Conservation (phyloP, 257 asterid genomes). For the Solanum chmielewskii region DNA sequence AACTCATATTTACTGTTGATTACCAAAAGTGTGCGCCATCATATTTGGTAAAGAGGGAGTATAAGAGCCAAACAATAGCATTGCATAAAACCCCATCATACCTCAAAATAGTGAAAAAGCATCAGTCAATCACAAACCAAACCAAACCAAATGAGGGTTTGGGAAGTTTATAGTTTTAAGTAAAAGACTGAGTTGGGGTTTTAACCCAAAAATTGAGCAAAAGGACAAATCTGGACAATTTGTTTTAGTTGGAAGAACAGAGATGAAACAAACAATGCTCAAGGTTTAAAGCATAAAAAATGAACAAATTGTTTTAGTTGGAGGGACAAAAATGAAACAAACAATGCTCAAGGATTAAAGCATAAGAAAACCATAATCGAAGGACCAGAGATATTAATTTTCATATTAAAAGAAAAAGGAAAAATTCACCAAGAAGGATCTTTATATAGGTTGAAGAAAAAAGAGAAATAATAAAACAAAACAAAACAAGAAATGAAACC, state of each 20-base stretch:
- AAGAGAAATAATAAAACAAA: not conserved
- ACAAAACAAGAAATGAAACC: not conserved
- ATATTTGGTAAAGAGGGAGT: not conserved
- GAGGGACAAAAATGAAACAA: not conserved
- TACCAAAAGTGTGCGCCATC: not conserved
- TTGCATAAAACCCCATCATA: not conserved
- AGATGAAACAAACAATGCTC: not conserved
- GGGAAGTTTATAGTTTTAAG: not conserved
- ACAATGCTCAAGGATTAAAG: not conserved
- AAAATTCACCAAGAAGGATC: not conserved
- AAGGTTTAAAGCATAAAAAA: not conserved
- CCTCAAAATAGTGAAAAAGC: not conserved
- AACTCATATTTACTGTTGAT: not conserved
- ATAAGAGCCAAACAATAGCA: not conserved
- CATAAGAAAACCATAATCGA: not conserved
- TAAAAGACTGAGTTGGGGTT: not conserved
- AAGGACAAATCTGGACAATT: not conserved
- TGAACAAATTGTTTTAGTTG: not conserved
- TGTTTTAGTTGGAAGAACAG: not conserved
- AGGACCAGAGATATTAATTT: not conserved
- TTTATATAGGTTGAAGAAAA: not conserved
- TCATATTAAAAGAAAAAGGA: not conserved
- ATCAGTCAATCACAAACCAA: not conserved
- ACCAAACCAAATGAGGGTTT: not conserved
- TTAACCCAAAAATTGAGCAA: not conserved